These are phyloP conservation scores for Sclerotinia minor DNA, from an alignment of 2,329 filamentous ascomycete genomes.

Conservation along the genomic window DNA sequence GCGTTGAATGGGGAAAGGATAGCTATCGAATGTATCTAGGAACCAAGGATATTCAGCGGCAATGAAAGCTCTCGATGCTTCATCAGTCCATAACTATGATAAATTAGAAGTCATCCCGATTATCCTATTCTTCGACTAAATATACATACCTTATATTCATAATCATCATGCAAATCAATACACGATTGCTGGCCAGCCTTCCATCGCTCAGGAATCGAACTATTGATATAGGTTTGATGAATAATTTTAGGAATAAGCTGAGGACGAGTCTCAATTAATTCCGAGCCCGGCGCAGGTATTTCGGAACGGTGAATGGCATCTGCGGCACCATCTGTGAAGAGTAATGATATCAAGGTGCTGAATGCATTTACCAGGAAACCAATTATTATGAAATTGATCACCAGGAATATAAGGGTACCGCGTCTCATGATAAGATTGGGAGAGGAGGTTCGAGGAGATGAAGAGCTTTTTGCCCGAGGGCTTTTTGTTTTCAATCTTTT, in stretches of 20 bases:
- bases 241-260: conserved; percentile 75
- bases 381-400: conserved; percentile 64
- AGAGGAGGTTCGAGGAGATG: background rate
- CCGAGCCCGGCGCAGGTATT: conserved; percentile 64
- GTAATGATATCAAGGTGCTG: conserved; percentile 68
- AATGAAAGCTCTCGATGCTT: conserved; percentile 69
- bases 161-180: conserved; percentile 66
- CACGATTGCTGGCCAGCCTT: conserved; percentile 66
- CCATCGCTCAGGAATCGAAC: conserved; percentile 67
- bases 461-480: background rate
- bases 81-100: conserved; percentile 72
- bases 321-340: conserved; percentile 65
- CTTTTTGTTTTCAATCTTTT: background rate
- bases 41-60: conserved; percentile 75
- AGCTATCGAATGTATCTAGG: conserved; percentile 70
- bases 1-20: conserved; percentile 73
- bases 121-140: background rate
- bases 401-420: conserved; percentile 41
- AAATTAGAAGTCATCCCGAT: conserved; percentile 17
- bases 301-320: conserved; percentile 68
- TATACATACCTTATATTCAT: conserved; percentile 65
- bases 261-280: conserved; percentile 53
- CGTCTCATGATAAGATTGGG: conserved; percentile 38
- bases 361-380: conserved; percentile 65
- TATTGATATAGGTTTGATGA: conserved; percentile 74